Evolutionary conservation across 2,329 filamentous ascomycete species (phyloP).

Genomic region (Aspergillus sergii): DNA sequence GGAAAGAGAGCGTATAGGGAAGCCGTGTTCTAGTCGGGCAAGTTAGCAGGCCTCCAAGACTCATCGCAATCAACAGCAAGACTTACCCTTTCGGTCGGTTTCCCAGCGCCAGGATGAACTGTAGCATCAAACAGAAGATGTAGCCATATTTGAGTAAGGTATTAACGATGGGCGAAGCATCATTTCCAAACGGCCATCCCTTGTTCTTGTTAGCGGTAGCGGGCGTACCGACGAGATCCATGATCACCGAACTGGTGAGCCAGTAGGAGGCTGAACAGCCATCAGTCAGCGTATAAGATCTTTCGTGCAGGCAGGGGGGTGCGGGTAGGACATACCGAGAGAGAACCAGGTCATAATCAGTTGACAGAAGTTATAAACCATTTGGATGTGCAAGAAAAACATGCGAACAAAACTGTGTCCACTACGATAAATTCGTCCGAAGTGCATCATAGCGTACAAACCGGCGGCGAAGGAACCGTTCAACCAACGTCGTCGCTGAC

Average conservation of each 20-base stretch:
- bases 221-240: conserved; percentile 88
- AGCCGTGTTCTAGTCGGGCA: conserved; percentile 6
- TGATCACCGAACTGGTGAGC: conserved; percentile 94
- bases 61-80: not conserved
- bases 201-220: conserved; percentile 55
- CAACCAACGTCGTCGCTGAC: conserved; percentile 95
- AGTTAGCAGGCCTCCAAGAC: not conserved
- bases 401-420: conserved; percentile 97
- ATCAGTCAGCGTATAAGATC: conserved; percentile 23
- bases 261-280: conserved; percentile 80
- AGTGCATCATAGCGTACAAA: conserved; percentile 97
- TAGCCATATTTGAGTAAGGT: conserved; percentile 89
- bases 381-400: conserved; percentile 97
- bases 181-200: conserved; percentile 89
- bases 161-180: conserved; percentile 86
- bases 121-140: conserved; percentile 84
- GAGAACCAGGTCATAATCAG: conserved; percentile 90
- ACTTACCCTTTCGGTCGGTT: conserved; percentile 87
- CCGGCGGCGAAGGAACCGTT: conserved; percentile 98
- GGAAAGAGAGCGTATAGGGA: conserved; percentile 63
- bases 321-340: conserved; percentile 47
- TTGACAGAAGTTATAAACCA: conserved; percentile 90
- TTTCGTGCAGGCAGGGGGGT: conserved; percentile 9
- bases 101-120: conserved; percentile 95
- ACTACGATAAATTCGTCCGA: conserved; percentile 97